A percentile compares a stretch with the other conserved stretches of the same genome.
Conservation (phyloP, 2,329 filamentous ascomycete species). For the Monosporascus sp. region DNA sequence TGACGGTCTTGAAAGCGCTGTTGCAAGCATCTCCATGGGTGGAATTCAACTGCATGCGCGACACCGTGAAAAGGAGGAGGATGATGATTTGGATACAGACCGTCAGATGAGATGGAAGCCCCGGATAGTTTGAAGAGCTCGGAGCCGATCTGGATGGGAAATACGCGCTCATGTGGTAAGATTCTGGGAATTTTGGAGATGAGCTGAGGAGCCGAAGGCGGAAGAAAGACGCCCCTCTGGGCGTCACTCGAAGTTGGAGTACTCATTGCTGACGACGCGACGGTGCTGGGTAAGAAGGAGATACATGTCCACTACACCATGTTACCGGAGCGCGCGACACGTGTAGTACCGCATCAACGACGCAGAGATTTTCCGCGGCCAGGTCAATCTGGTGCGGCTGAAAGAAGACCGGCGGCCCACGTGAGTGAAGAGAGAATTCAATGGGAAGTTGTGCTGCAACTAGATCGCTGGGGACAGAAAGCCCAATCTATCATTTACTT, state of each 20-base stretch:
- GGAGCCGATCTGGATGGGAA: slow-evolving; percentile 68
- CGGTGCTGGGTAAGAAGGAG: not conserved
- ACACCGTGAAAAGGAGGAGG: slow-evolving; percentile 6
- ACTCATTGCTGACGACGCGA: slow-evolving; percentile 21
- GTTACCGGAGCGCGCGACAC: too few relatives aligned
- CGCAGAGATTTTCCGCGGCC: too few relatives aligned
- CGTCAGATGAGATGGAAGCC: slow-evolving; percentile 67
- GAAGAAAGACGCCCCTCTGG: slow-evolving; percentile 21
- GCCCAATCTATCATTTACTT: too few relatives aligned
- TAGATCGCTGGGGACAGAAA: too few relatives aligned
- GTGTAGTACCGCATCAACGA: too few relatives aligned
- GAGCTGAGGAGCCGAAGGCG: slow-evolving; percentile 26
- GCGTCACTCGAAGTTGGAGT: slow-evolving; percentile 23
- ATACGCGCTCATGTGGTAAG: slow-evolving; percentile 66
- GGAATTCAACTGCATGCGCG: not conserved
- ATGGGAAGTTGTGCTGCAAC: too few relatives aligned
- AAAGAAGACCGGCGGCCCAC: too few relatives aligned
- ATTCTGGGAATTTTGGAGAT: slow-evolving; percentile 49
- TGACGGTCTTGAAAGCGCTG: not conserved
- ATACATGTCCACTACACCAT: not conserved
- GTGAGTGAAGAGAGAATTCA: too few relatives aligned
- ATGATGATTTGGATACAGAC: slow-evolving; percentile 37
- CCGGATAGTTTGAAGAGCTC: slow-evolving; percentile 70
- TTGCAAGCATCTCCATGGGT: not conserved
- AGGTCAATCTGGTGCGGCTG: too few relatives aligned